These are phyloP conservation scores for Fistulinella prunicolor DNA, from an alignment of 768 basidiomycete genomes.

Conservation along the genomic window DNA sequence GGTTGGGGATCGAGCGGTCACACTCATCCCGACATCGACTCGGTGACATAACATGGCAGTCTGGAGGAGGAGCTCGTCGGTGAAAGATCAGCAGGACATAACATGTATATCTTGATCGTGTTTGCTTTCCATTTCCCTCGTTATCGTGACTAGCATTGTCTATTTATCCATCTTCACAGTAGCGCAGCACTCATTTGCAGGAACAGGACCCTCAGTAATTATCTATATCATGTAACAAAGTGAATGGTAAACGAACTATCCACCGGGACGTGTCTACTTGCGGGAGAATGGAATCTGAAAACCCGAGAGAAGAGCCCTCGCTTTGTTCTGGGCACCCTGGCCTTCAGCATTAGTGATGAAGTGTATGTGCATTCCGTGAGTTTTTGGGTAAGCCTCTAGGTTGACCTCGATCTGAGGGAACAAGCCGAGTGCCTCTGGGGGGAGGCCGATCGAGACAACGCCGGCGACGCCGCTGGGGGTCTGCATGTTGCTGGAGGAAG, in stretches of 20 bases:
- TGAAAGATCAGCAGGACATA: slow-evolving; percentile 10
- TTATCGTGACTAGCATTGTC: slow-evolving; percentile 10
- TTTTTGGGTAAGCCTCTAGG: slow-evolving; percentile 79
- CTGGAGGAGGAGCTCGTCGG: slow-evolving; percentile 17
- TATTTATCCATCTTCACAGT: slow-evolving; percentile 19
- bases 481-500: slow-evolving; percentile 62
- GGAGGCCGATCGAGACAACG: slow-evolving; percentile 86
- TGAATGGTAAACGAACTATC: neutral
- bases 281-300: slow-evolving; percentile 87
- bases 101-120: slow-evolving; percentile 7
- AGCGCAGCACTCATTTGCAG: slow-evolving; percentile 31
- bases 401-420: slow-evolving; percentile 98
- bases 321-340: slow-evolving; percentile 85
- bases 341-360: slow-evolving; percentile 89
- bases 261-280: slow-evolving; percentile 23
- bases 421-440: slow-evolving; percentile 77
- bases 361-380: slow-evolving; percentile 91
- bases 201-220: slow-evolving; percentile 24
- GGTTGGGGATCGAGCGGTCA: slow-evolving; percentile 35
- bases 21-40: slow-evolving; percentile 49
- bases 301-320: slow-evolving; percentile 82
- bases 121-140: slow-evolving; percentile 17
- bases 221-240: slow-evolving; percentile 15
- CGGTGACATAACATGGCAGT: slow-evolving; percentile 64
- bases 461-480: slow-evolving; percentile 80